Evolutionary conservation across 2,329 filamentous ascomycete species (phyloP).

Genomic region (Talaromyces piceae): DNA sequence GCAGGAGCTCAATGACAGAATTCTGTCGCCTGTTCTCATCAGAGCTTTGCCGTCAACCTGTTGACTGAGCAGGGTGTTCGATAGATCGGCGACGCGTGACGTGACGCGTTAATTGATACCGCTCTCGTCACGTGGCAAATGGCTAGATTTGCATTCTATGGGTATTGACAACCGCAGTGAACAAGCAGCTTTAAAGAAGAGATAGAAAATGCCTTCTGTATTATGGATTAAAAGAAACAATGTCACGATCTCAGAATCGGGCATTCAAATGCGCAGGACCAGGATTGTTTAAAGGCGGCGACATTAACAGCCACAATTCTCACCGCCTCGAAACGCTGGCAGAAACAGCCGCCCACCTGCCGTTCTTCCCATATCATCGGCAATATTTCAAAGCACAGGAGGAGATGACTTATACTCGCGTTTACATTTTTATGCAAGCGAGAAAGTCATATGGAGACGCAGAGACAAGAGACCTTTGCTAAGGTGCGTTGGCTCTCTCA

Average conservation of each 20-base stretch:
- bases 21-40: background rate
- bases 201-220: no score
- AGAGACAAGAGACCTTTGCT: slow-evolving; percentile 35
- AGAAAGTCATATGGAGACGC: slow-evolving; percentile 26
- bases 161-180: no score
- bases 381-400: background rate
- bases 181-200: no score
- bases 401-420: background rate
- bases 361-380: background rate
- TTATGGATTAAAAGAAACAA: no score
- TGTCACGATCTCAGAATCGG: no score
- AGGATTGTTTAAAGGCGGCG: slow-evolving; percentile 1
- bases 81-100: slow-evolving; percentile 4
- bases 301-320: background rate
- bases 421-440: background rate
- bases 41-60: background rate
- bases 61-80: background rate
- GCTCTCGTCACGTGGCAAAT: slow-evolving; percentile 8
- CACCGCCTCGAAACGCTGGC: slow-evolving; percentile 20
- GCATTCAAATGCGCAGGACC: background rate
- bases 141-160: no score
- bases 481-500: slow-evolving; percentile 22
- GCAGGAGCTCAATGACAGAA: background rate
- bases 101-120: slow-evolving; percentile 12
- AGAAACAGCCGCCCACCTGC: slow-evolving; percentile 16